Percentiles rank a stretch among this genome's conserved stretches.
These are phyloP conservation scores for Candida sojae DNA, from an alignment of 1,139 yeast genomes.

Conservation along the genomic window DNA sequence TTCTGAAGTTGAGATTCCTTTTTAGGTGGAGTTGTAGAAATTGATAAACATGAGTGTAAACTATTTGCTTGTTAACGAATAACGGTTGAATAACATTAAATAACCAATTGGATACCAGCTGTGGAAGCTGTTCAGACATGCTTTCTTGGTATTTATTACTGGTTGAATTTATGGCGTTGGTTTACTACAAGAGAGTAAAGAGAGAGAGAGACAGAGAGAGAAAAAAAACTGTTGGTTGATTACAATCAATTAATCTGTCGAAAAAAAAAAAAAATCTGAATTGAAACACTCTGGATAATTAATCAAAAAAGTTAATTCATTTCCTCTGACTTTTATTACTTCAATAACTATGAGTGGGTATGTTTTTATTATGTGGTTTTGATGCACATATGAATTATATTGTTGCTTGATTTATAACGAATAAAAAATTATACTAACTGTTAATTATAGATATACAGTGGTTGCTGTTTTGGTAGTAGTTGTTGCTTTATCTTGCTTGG, in stretches of 20 bases:
- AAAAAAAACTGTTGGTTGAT: no score
- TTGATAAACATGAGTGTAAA: conserved; percentile 63
- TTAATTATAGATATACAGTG: conserved; percentile 64
- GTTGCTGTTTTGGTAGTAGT: conserved; percentile 62
- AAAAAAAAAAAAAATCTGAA: conserved; percentile 6
- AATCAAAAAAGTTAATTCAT: neutral
- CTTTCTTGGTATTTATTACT: no score
- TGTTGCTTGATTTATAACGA: neutral
- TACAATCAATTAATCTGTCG: neutral
- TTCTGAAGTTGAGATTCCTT: conserved; percentile 43
- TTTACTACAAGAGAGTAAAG: neutral
- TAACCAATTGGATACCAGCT: conserved; percentile 44
- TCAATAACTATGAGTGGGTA: conserved; percentile 24
- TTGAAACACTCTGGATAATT: neutral
- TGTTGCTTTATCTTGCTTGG: conserved; percentile 59
- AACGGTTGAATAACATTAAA: conserved; percentile 49
- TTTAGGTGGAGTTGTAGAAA: conserved; percentile 51
- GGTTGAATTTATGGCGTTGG: neutral
- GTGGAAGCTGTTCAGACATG: conserved; percentile 24
- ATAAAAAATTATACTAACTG: conserved; percentile 14
- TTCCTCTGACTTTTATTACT: no score
- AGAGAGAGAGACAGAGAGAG: no score
- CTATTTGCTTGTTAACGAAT: conserved; percentile 50
- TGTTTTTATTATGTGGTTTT: conserved; percentile 9
- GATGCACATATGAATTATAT: no score